Conservation (phyloP, 306 rosid species). For the Potentilla sterilis region DNA sequence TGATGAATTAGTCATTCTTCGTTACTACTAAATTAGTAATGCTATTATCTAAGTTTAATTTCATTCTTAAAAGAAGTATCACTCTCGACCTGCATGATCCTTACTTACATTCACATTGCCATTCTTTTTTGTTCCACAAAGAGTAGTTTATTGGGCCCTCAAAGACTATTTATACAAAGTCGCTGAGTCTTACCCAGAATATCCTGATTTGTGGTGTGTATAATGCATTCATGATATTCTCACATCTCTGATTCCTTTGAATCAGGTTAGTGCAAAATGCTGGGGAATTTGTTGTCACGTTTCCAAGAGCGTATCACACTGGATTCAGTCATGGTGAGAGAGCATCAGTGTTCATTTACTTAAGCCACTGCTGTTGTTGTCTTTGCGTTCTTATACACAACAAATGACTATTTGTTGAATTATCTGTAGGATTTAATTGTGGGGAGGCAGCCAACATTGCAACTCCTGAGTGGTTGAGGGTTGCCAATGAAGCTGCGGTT, state of each 20-base stretch:
- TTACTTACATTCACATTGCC: neutral
- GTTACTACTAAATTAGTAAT: constrained; percentile 18
- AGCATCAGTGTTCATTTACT: constrained; percentile 21
- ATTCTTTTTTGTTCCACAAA: neutral
- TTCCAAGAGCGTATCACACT: constrained; percentile 98
- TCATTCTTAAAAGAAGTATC: constrained; percentile 16
- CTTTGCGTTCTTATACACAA: constrained; percentile 17
- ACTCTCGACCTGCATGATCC: constrained; percentile 1
- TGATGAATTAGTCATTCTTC: constrained; percentile 7
- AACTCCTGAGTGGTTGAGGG: constrained; percentile 96
- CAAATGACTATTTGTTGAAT: constrained; percentile 20
- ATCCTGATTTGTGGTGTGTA: constrained; percentile 10
- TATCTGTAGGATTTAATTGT: constrained; percentile 79
- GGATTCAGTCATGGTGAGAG: constrained; percentile 98
- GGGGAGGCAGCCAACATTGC: constrained; percentile 99
- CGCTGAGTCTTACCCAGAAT: constrained; percentile 14
- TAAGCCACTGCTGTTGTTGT: neutral
- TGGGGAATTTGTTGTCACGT: constrained; percentile 98
- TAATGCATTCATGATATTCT: constrained; percentile 26
- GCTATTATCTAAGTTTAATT: constrained; percentile 20
- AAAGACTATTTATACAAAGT: constrained; percentile 19
- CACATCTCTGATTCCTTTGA: constrained; percentile 32
- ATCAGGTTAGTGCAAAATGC: constrained; percentile 96
- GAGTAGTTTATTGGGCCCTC: neutral
- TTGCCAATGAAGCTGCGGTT: constrained; percentile 97